Evolutionary conservation across 345 rosid species (phyloP), one percentile per base, ranked within the genome.

Genomic region (Eucalyptus paniculata): DNA sequence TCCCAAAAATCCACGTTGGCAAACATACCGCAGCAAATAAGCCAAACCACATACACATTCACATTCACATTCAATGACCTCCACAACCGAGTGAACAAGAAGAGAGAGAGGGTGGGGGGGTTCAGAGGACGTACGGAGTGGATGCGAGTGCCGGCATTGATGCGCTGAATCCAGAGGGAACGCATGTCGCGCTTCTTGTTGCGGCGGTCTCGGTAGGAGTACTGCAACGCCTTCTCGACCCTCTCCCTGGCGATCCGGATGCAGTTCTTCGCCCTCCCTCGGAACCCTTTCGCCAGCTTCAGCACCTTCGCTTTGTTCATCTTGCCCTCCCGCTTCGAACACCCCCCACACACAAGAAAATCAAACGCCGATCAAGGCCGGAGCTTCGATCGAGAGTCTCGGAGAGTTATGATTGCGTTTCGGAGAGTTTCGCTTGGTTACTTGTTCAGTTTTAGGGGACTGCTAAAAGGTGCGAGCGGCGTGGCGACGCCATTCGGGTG

Each of bases 131-230:
- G 50, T 93, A 97, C 99, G 4, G 97, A 95, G 89, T 97, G 99
- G 86, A 94, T 95, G 87, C 99, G 97, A 90, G 98, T 92, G 51
- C 97, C 98, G 8, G 99, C 99, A 87, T 95, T 96, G 94, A 97
- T 96, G 89, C 98, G 97, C 91, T 97, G 96, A 90, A 98, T 97
- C 99, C 99, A 98, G 90, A 97, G 95, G 88, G 97, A 94, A 37
- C 98, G 96, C 99, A 98, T 98, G 92, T 97, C 99, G 9, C 99
- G 96, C 93, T 97, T 97, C 94, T 97, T 97, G 94, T 95, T 97
- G 90, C 98, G 97, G 37, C 99, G 94, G 89, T 98, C 99, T 91
- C 98, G 94, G 91, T 97, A 97, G 56, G 97, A 97, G 91, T 97
- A 97, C 90, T 96, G 98, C 90, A 97, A 92, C 26, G 99, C 99